Evolutionary conservation across 345 rosid genomes (phyloP), one percentile per base, ranked within the genome.

Genomic region (Stellera chamaejasme): DNA sequence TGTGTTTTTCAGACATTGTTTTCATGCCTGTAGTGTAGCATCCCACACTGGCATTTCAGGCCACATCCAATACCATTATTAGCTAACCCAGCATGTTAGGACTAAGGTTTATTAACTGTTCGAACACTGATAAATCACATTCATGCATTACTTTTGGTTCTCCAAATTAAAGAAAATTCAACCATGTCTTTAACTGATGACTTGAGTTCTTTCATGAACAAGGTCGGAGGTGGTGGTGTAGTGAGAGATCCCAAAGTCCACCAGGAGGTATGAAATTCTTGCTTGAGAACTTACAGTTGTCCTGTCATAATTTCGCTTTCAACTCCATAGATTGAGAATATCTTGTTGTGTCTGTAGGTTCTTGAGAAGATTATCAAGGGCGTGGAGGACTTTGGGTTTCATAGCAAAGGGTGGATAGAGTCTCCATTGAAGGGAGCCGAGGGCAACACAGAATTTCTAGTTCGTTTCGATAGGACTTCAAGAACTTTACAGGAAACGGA

Each of bases 181-280:
- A 32, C 39, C 39, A 32, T n/a, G n/a, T 32, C 39, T 32, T 8
- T 32, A 32, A 32, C 39, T 32, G 39, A 32, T 8, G 3, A 32
- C 39, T 32, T 32, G 39, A 32, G 9, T 32, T 32, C 39, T 32
- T 8, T 32, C 39, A 32, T 32, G 39, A 32, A 32, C 39, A 79
- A 93, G 99, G 95, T 93, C 0, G 96, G 97, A 66, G 72, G 74
- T 9, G 97, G 99, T n/a, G 97, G 99, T 60, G 87, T 93, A 59
- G 94, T 93, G 52, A 81, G 84, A 77, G 97, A 93, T 80, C 90
- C 96, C 1, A 74, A 69, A 52, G 94, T 93, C 52, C 99, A 85
- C 60, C 77, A 89, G 55, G 96, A 87, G 92, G 97, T 89, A 65
- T 50, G 7, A 32, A 32, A 32, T 32, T 27, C 25, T 57, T 64